Base-by-base conservation (phyloP, 805 yeast genomes). In the Metschnikowia lochheadii region DNA sequence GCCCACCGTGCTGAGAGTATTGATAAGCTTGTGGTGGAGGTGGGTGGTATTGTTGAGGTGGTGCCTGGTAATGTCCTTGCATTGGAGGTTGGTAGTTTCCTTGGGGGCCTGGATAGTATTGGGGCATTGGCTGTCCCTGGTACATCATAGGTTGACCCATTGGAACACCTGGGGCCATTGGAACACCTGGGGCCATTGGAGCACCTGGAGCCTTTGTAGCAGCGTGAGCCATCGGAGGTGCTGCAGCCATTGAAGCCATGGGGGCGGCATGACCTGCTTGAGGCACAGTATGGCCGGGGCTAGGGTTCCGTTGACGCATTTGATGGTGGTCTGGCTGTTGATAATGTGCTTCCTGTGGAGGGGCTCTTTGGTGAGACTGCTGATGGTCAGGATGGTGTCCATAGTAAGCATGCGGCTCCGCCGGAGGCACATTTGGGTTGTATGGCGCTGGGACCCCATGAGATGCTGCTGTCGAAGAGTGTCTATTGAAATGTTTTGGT, bases 71-170 rank as follows among this genome's bases (percentile, higher is more conserved):
- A 10, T n/a, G 17, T 21, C 46, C 49, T 7, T 59, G 64, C 18
- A 63, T 66, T 10, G 65, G 63, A 29, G 44, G 44, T 20, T 40
- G 43, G 17, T 36, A 37, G 7, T 63, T 17, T 15, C 21, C 48
- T 18, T 42, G 58, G 3, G 35, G 47, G 1, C 21, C 46, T 11
- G 45, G 31, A 38, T 48, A 51, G 34, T 32, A 45, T n/a, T 43
- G 50, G 29, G 55, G 47, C 46, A 34, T 33, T 15, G 38, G 45
- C 23, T 46, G 53, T 13, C 44, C 36, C 14, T 20, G 46, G 20
- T 42, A 33, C 18, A 42, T 31, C 37, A 42, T 17, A 14, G 43
- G 50, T 17, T 45, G 40, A 6, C 18, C 35, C 39, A 31, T 29
- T 7, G 41, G 41, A 6, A 33, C 20, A 3, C 26, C 37, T 3